Base-by-base conservation (phyloP, 768 basidiomycete species). In the Tricholomella constricta region DNA sequence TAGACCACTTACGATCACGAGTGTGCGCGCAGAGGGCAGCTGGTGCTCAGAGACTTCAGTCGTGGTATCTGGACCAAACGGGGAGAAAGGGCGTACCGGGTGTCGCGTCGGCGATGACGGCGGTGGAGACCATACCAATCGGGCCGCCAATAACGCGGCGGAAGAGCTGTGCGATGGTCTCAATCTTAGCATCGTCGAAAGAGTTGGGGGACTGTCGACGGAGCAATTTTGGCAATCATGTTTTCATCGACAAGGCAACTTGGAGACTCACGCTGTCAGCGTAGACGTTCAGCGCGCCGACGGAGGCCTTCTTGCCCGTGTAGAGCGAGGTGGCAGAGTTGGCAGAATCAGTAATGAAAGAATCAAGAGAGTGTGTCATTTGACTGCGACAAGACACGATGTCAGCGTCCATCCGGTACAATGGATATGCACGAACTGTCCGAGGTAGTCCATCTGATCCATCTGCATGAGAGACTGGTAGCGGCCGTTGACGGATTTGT, bases 281-380 rank as follows among this genome's bases (percentile, higher is more conserved):
- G 48, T 65, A 76, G 36, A 78, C 76, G 35, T 71, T 73, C 36
- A 76, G 56, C 8, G 74, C 71, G 42, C 72, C 73, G 38, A 76
- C 76, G 6, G 69, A 66, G 6, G 71, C 70, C 60, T 78, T 78
- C 59, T 78, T 76, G 15, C 76, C 76, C 0, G 73, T 74, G 53
- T 75, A 78, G 20, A 78, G 64, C 19, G 76, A 74, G 27, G 75
- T 76, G 2, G 76, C 76, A 12, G 75, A 76, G 63, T 78, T 78
- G 2, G 76, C 76, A 4, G 76, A 78, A 61, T 78, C 76, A 45
- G 76, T 78, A 56, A 78, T 78, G 57, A 76, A 74, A 1, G 76
- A 76, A 52, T 78, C 76, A 17, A 78, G 67, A 1, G 75, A 76
- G 55, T 78, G 76, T 6, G 75, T 76, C 76, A 78, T 78, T 68